These are phyloP conservation scores for Sphaerulina populicola DNA, from an alignment of 2,329 filamentous ascomycete species.

Conservation along the genomic window DNA sequence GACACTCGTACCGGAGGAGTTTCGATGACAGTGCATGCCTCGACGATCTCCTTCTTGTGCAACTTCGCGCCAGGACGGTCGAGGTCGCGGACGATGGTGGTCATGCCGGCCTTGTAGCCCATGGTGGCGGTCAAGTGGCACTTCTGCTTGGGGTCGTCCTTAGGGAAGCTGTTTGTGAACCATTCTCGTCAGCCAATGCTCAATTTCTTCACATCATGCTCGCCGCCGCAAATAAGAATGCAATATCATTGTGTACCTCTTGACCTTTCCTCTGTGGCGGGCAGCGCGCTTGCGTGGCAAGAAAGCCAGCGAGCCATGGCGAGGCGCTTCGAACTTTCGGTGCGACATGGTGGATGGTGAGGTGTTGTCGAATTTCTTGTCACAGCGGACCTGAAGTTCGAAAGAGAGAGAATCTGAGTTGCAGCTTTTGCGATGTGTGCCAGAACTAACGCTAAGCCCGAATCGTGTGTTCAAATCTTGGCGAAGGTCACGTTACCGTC, in stretches of 20 bases:
- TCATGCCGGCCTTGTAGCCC: conserved; percentile 99
- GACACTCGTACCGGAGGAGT: conserved; percentile 68
- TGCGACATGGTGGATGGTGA: conserved; percentile 42
- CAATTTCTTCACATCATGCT: not conserved
- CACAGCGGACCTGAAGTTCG: conserved; percentile 6
- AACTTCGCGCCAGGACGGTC: conserved; percentile 98
- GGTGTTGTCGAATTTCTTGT: conserved; percentile 10
- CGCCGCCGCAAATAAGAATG: too few species aligned
- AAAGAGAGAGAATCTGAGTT: not conserved
- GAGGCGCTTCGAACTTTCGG: conserved; percentile 75
- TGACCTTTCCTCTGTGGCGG: conserved; percentile 94
- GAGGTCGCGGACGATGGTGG: conserved; percentile 97
- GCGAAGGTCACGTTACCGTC: too few species aligned
- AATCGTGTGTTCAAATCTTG: too few species aligned
- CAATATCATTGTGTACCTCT: conserved; percentile 56
- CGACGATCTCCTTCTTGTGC: conserved; percentile 97
- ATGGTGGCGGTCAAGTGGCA: conserved; percentile 92
- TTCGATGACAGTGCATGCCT: conserved; percentile 80
- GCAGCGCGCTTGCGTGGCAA: conserved; percentile 71
- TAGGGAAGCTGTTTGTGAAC: conserved; percentile 69
- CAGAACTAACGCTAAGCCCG: not conserved
- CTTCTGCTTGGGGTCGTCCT: conserved; percentile 99
- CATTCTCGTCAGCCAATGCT: not conserved
- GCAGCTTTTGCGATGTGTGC: not conserved
- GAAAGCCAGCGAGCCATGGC: conserved; percentile 68